Conservation (phyloP, 495 filamentous ascomycete species). For the Neurospora tetraspora region DNA sequence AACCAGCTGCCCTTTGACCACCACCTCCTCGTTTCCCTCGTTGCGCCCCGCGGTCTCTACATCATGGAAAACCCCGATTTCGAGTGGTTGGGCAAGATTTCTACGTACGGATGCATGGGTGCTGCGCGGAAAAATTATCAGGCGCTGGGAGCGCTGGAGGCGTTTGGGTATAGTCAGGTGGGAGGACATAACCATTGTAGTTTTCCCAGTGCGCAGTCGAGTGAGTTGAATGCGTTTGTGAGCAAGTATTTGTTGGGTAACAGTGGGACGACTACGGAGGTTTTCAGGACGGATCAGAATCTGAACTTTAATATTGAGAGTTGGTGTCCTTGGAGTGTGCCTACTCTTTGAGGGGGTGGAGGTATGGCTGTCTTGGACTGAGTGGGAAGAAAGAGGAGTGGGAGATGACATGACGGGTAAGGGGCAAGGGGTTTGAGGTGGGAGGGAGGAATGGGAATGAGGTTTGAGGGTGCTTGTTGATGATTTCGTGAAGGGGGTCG, state of each 20-base stretch:
- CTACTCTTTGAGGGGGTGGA: constrained; percentile 1
- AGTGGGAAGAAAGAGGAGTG: neutral
- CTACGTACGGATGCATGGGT: constrained; percentile 46
- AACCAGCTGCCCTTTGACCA: constrained; percentile 38
- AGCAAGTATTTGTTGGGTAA: constrained; percentile 39
- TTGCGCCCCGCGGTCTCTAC: constrained; percentile 36
- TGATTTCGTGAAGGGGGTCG: neutral
- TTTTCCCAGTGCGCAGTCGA: constrained; percentile 34
- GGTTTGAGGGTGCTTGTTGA: neutral
- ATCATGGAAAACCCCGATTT: constrained; percentile 42
- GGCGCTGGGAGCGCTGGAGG: constrained; percentile 34
- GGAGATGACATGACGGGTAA: neutral
- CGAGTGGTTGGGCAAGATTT: constrained; percentile 43
- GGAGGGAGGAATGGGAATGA: too few relatives aligned
- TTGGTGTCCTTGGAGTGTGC: constrained; percentile 20
- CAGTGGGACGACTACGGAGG: neutral
- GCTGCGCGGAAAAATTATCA: constrained; percentile 40
- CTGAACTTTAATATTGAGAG: constrained; percentile 12
- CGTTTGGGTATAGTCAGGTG: constrained; percentile 43
- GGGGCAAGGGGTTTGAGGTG: neutral
- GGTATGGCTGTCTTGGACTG: neutral
- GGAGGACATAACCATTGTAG: constrained; percentile 44
- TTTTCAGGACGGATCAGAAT: constrained; percentile 12
- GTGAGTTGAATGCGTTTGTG: constrained; percentile 45
- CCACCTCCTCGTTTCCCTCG: constrained; percentile 38